Evolutionary conservation across 331 rosid genomes (phyloP).

Genomic region (Dryas integrifolia): DNA sequence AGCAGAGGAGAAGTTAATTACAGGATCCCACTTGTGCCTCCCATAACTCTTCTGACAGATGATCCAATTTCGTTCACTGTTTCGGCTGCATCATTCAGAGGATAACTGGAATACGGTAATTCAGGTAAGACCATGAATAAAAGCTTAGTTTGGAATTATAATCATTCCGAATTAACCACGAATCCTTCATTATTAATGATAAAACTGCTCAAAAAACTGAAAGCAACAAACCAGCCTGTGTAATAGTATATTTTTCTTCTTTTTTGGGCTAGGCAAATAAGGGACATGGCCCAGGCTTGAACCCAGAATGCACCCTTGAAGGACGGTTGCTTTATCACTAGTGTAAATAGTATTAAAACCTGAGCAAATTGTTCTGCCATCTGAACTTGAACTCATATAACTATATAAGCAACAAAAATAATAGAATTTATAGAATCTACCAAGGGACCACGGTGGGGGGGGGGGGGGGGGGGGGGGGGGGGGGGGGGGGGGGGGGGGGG

Average conservation of each 20-base stretch:
- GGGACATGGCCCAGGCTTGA: background rate
- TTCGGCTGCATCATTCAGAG: conserved; percentile 86
- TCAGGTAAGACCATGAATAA: conserved; percentile 29
- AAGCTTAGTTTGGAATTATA: conserved; percentile 22
- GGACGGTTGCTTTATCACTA: too few species aligned
- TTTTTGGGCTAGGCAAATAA: background rate
- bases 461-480: too few species aligned
- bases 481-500: too few species aligned
- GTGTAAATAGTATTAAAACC: too few species aligned
- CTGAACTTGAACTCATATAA: too few species aligned
- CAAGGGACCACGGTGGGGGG: too few species aligned
- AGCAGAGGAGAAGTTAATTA: conserved; percentile 36
- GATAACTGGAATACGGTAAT: conserved; percentile 58
- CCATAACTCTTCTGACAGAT: conserved; percentile 79
- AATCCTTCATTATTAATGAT: background rate
- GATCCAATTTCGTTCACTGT: conserved; percentile 77
- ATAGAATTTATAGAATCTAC: too few species aligned
- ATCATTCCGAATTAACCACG: conserved; percentile 11
- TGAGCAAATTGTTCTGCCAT: too few species aligned
- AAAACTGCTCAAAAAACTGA: background rate
- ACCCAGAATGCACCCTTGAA: background rate
- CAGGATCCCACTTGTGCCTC: conserved; percentile 97
- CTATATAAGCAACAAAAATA: too few species aligned
- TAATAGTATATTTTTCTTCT: background rate
- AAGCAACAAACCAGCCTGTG: background rate